Conservation (phyloP, 768 basidiomycete genomes). For the Paxillus rubicundulus region DNA sequence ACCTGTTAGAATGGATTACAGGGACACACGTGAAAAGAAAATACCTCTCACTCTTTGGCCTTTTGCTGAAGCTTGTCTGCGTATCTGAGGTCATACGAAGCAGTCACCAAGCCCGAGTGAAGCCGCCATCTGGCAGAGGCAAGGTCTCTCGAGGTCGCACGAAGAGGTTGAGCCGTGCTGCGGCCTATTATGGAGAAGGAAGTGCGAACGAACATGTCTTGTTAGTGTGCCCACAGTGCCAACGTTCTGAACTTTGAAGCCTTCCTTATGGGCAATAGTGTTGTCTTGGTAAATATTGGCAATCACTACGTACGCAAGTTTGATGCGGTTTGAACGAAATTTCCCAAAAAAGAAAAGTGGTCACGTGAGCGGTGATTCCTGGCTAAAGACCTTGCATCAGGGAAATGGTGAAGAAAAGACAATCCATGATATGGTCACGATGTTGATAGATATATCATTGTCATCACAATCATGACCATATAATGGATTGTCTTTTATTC, state of each 20-base stretch:
- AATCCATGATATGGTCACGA: too few species aligned
- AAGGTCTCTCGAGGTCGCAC: conserved; percentile 1
- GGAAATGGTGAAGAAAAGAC: too few species aligned
- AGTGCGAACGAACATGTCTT: not conserved
- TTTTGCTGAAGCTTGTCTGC: conserved; percentile 62
- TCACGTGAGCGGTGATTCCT: too few species aligned
- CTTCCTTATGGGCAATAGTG: not conserved
- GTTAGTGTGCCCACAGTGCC: not conserved
- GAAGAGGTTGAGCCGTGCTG: not conserved
- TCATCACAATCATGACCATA: too few species aligned
- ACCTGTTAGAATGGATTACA: conserved; percentile 15
- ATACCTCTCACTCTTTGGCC: conserved; percentile 58
- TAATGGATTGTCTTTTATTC: too few species aligned
- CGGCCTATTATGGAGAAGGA: conserved; percentile 3
- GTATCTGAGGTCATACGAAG: conserved; percentile 52
- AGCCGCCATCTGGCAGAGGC: conserved; percentile 12
- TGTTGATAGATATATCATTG: too few species aligned
- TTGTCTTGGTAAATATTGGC: not conserved
- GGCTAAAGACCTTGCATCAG: too few species aligned
- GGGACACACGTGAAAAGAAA: conserved; percentile 6
- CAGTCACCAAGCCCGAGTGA: conserved; percentile 4
- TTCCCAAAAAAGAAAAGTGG: too few species aligned
- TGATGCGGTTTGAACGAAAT: too few species aligned
- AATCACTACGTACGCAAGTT: not conserved
- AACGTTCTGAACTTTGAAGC: not conserved